These are phyloP conservation scores for Byssoonygena ceratinophila DNA, from an alignment of 2,329 filamentous ascomycete species.

Conservation along the genomic window DNA sequence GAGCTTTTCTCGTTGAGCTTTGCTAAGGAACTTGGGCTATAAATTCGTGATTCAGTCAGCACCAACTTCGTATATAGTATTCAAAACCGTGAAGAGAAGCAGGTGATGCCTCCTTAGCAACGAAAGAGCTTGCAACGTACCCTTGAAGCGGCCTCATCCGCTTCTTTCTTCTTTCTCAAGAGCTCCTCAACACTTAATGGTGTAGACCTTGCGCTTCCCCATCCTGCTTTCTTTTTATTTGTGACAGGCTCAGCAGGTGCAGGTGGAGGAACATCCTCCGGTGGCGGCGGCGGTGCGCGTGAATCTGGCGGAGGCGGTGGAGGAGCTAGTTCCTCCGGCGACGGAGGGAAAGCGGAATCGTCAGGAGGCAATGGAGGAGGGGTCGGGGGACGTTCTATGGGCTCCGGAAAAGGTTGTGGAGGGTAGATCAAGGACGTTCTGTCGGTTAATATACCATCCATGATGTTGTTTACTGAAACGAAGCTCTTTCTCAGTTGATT, in stretches of 20 bases:
- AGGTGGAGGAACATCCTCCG: constrained; percentile 36
- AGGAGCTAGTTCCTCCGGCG: constrained; percentile 28
- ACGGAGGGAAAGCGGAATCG: constrained; percentile 33
- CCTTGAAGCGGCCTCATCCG: constrained; percentile 72
- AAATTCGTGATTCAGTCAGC: constrained; percentile 18
- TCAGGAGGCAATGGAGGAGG: constrained; percentile 35
- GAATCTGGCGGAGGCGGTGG: constrained; percentile 33
- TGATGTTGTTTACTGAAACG: constrained; percentile 16
- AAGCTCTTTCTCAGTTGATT: background rate
- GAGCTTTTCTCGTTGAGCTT: constrained; percentile 67
- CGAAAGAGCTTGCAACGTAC: constrained; percentile 29
- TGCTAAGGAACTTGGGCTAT: constrained; percentile 72
- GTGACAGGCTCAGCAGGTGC: constrained; percentile 23
- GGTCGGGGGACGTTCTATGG: constrained; percentile 29
- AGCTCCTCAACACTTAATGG: constrained; percentile 79
- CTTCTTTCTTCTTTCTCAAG: constrained; percentile 71
- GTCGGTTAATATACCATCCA: constrained; percentile 29
- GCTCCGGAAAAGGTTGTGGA: constrained; percentile 30
- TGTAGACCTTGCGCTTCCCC: constrained; percentile 33
- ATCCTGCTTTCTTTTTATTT: constrained; percentile 46
- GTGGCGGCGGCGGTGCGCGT: constrained; percentile 33
- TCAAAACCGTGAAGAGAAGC: background rate
- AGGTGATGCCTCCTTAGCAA: background rate
- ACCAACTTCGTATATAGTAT: background rate
- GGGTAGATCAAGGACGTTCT: constrained; percentile 20